These are phyloP conservation scores for Vaccinium myrtillus DNA, from an alignment of 148 eudicot genomes.

Conservation along the genomic window DNA sequence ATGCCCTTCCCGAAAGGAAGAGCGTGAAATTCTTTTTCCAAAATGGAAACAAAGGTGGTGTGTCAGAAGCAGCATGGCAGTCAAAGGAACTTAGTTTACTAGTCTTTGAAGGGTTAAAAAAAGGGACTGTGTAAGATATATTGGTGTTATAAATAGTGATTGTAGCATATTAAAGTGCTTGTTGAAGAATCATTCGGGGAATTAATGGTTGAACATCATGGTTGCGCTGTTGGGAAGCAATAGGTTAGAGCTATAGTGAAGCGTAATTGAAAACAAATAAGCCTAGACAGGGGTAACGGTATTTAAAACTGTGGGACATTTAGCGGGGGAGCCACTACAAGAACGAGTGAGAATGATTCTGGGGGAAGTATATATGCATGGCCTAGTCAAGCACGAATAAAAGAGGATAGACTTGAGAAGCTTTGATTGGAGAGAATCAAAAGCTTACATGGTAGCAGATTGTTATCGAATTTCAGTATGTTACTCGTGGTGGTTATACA, in stretches of 20 bases:
- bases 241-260: not conserved
- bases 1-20: too few species aligned
- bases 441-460: not conserved
- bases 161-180: not conserved
- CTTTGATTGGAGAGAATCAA: not conserved
- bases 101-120: not conserved
- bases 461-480: not conserved
- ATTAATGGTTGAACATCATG: too few species aligned
- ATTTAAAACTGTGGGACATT: not conserved
- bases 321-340: not conserved
- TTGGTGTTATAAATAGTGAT: not conserved
- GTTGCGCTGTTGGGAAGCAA: too few species aligned
- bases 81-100: not conserved
- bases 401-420: not conserved
- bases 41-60: not conserved
- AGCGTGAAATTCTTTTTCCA: too few species aligned
- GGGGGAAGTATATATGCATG: not conserved
- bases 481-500: not conserved
- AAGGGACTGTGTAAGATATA: not conserved
- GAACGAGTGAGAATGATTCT: not conserved
- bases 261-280: not conserved
- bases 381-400: not conserved
- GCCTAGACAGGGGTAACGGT: not conserved
- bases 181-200: not conserved
- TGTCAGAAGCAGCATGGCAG: too few species aligned